Base-by-base conservation (phyloP, 2,329 filamentous ascomycete genomes). In the Penicillium sp. region DNA sequence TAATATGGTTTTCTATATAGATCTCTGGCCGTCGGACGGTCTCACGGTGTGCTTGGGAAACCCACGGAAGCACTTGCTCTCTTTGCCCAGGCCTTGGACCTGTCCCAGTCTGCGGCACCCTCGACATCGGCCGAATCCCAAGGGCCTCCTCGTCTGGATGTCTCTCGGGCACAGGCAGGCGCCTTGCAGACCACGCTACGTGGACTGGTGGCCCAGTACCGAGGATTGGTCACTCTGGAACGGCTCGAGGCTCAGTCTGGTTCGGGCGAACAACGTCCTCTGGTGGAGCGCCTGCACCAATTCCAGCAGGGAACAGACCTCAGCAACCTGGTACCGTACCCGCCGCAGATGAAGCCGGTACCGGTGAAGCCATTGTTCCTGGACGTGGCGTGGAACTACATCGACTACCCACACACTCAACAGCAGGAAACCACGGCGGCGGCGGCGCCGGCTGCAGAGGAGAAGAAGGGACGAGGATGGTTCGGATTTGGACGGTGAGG, bases 371-470 rank as follows among this genome's bases (percentile, higher is more conserved):
- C 94, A 24, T 81, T 97, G 29, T 97, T 97, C 80, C 85, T 97
- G 55, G 94, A 99, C 69, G 88, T 96, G 7, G 94, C 94, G 9
- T 99, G 91, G 90, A 97, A 97, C 71, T 97, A 97, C 71, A 92
- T 99, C 58, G 86, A 91, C 45, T 99, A 99, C 69, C 92, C 92
- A 0, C 87, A 86, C 29, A 64, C 52, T 7, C 59, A 63, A 36
- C 39, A 62, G 28, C 55, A 66, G 26, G 67, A 68, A 54, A 65
- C 58, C 14, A 66, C 68, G 55, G 65, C 58, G 55, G 65, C 58
- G n/a, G 66, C 68, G 55, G 65, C 58, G 14, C 69, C 71, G 24
- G 58, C 64, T 4, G 62, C 70, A 11, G 72, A 77, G 52, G 73
- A 76, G 47, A 72, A 80, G 62, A 76, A 80, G 61, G 78, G 81